Percentiles rank a stretch among this genome's conserved stretches.
Evolutionary conservation across 306 rosid genomes (phyloP).

Genomic region (Lathyrus oleraceus): DNA sequence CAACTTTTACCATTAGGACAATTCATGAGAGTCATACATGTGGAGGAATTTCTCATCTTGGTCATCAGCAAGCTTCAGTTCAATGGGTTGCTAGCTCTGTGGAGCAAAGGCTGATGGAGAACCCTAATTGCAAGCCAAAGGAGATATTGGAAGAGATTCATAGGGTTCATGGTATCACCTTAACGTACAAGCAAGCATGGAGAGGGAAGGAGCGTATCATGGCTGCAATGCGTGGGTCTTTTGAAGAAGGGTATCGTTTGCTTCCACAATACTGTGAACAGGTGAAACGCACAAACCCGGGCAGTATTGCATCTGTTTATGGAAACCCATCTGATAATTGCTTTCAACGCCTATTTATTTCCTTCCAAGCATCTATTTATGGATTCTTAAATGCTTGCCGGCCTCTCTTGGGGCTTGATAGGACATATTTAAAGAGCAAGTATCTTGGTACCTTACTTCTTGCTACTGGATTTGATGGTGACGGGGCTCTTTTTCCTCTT

Average conservation of each 20-base stretch:
- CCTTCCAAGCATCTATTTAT: slow-evolving; percentile 76
- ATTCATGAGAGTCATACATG: slow-evolving; percentile 67
- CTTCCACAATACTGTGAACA: slow-evolving; percentile 81
- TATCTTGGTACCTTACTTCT: slow-evolving; percentile 69
- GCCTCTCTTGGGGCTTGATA: slow-evolving; percentile 68
- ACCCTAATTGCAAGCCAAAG: slow-evolving; percentile 48
- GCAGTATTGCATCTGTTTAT: slow-evolving; percentile 71
- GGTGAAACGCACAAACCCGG: slow-evolving; percentile 65
- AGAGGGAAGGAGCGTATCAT: slow-evolving; percentile 51
- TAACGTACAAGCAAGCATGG: slow-evolving; percentile 85
- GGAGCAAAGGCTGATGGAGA: slow-evolving; percentile 64
- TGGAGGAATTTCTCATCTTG: slow-evolving; percentile 75
- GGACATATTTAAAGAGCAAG: slow-evolving; percentile 53
- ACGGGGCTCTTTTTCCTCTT: slow-evolving; percentile 68
- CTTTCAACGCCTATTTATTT: slow-evolving; percentile 73
- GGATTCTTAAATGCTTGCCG: slow-evolving; percentile 77
- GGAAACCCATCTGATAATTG: slow-evolving; percentile 58
- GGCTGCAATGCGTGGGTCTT: slow-evolving; percentile 65
- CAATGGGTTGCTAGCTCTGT: slow-evolving; percentile 80
- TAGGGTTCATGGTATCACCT: slow-evolving; percentile 71
- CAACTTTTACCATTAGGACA: slow-evolving; percentile 77
- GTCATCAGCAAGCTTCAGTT: slow-evolving; percentile 85
- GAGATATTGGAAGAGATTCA: slow-evolving; percentile 73
- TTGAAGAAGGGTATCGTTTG: slow-evolving; percentile 73
- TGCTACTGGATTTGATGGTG: slow-evolving; percentile 73